A percentile compares a stretch with the other conserved stretches of the same genome.
Conservation (phyloP, 2,329 filamentous ascomycete species). For the Pezicula carpinea region DNA sequence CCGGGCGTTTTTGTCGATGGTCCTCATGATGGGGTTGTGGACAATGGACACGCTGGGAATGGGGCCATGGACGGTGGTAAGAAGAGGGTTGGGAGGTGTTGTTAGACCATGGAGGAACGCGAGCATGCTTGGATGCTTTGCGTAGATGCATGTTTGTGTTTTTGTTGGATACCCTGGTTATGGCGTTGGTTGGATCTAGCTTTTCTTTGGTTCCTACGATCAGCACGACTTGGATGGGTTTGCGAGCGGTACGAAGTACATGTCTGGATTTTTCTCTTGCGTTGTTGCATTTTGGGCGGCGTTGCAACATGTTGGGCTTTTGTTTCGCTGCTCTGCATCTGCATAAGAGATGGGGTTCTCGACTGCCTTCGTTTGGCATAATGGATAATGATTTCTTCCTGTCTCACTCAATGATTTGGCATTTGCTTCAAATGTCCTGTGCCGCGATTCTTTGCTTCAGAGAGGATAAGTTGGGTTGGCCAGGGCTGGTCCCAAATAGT, state of each 20-base stretch:
- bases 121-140: not conserved
- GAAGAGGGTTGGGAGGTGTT: constrained; percentile 27
- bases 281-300: too few relatives aligned
- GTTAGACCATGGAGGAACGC: constrained; percentile 7
- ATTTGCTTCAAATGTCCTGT: too few relatives aligned
- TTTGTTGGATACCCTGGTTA: not conserved
- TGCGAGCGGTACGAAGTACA: too few relatives aligned
- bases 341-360: not conserved
- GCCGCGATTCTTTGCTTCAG: too few relatives aligned
- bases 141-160: not conserved
- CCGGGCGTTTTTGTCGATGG: constrained; percentile 36
- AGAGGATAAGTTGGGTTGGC: too few relatives aligned
- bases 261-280: too few relatives aligned
- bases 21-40: constrained; percentile 13
- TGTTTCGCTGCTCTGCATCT: not conserved
- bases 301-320: too few relatives aligned
- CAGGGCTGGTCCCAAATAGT: too few relatives aligned
- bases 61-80: constrained; percentile 22
- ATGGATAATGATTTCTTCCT: not conserved
- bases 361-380: not conserved
- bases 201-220: not conserved
- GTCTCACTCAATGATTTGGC: too few relatives aligned
- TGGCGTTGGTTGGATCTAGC: not conserved
- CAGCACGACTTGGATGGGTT: too few relatives aligned
- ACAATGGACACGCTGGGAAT: constrained; percentile 6